Conservation (phyloP, 768 basidiomycete genomes). For the Lactarius sanguifluus region DNA sequence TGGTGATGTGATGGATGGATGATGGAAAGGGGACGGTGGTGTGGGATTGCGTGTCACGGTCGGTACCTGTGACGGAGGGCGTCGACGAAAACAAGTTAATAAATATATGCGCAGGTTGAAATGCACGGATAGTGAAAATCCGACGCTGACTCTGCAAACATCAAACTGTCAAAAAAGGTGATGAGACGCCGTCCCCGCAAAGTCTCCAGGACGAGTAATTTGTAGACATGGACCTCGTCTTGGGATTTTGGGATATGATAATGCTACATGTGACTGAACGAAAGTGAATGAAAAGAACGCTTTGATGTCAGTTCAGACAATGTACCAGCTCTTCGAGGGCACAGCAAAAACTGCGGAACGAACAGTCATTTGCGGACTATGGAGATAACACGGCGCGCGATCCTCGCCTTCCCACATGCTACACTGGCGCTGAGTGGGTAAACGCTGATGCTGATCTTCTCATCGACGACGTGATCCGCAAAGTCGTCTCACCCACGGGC, state of each 20-base stretch:
- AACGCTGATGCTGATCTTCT: slow-evolving; percentile 95
- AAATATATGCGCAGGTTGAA: slow-evolving; percentile 36
- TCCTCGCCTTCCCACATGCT: slow-evolving; percentile 91
- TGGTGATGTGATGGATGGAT: slow-evolving; percentile 15
- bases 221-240: slow-evolving; percentile 7
- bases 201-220: neutral
- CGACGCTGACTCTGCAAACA: slow-evolving; percentile 26
- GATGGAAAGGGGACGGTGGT: neutral
- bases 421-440: slow-evolving; percentile 92
- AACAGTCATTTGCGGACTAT: slow-evolving; percentile 4
- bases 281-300: neutral
- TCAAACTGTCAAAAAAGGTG: neutral
- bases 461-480: slow-evolving; percentile 91
- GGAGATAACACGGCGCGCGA: neutral
- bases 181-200: neutral
- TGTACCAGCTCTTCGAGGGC: slow-evolving; percentile 94
- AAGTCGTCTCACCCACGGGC: slow-evolving; percentile 95
- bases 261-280: slow-evolving; percentile 8
- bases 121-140: slow-evolving; percentile 30
- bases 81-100: slow-evolving; percentile 17
- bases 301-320: slow-evolving; percentile 52
- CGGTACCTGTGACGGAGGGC: slow-evolving; percentile 6
- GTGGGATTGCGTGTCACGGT: slow-evolving; percentile 3
- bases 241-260: slow-evolving; percentile 14
- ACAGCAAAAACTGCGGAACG: slow-evolving; percentile 71